These are phyloP conservation scores for Naganishia kalamii DNA, from an alignment of 768 basidiomycete species.

Conservation along the genomic window DNA sequence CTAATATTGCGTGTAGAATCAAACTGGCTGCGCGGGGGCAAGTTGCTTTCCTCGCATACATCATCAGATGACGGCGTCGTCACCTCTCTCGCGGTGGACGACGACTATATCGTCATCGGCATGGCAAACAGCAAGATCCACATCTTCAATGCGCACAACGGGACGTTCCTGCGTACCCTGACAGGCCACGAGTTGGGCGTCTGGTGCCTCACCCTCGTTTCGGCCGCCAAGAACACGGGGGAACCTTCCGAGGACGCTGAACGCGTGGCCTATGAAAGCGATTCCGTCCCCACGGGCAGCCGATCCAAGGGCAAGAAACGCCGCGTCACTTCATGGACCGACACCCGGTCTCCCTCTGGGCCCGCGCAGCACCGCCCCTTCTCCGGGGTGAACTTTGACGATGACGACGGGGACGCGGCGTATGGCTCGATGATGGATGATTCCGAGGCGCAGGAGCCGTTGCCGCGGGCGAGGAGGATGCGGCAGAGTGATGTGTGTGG, in stretches of 20 bases:
- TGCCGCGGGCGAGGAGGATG: constrained; percentile 19
- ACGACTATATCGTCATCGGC: constrained; percentile 77
- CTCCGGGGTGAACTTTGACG: too few relatives aligned
- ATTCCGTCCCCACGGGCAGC: background rate
- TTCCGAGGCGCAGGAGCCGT: background rate
- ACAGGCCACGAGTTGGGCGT: constrained; percentile 83
- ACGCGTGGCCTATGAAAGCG: background rate
- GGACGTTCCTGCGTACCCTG: constrained; percentile 68
- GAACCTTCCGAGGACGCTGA: background rate
- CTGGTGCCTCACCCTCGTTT: constrained; percentile 79
- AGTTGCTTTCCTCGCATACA: constrained; percentile 60
- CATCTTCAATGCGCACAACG: constrained; percentile 72
- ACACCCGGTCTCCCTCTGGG: background rate
- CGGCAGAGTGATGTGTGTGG: constrained; percentile 55
- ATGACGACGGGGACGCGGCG: too few relatives aligned
- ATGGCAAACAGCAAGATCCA: constrained; percentile 79
- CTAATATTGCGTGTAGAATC: constrained; percentile 52
- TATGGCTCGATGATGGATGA: background rate
- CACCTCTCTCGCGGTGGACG: constrained; percentile 77
- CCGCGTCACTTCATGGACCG: background rate
- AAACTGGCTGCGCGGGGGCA: constrained; percentile 73
- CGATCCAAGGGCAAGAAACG: constrained; percentile 1
- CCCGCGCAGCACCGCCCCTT: background rate
- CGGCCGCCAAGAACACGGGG: constrained; percentile 27
- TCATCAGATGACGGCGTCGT: constrained; percentile 62